Base-by-base conservation (phyloP, 805 yeast species). In the Suhomyces sp. region DNA sequence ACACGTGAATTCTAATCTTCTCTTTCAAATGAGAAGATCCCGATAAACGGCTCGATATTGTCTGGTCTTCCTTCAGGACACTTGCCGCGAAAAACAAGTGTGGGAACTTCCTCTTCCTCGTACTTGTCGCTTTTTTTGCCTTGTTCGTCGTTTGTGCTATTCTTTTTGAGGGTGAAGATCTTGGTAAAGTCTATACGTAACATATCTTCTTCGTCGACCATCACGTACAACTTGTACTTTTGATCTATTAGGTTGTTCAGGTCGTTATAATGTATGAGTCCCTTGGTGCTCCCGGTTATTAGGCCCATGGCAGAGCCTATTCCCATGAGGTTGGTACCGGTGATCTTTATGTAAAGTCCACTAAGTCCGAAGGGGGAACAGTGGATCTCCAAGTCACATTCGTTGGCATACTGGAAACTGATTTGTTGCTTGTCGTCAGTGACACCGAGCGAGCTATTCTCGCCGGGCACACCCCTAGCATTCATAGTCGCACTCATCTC, bases 271-370 rank as follows among this genome's bases (percentile, higher is more conserved):
- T 78, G 81, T 6, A 80, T 68, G 49, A 66, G 66, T 1, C 85
- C 85, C 29, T 69, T 72, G 19, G 82, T 77, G 5, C 75, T 67
- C 6, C 84, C 84, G 0, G 83, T 78, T n/a, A 80, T 71, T 40
- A 81, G 66, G 6, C 83, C 84, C 83, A 80, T 79, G 15, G 84
- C 79, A 8, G 81, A 75, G 3, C 85, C 85, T 6, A 80, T 77
- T 0, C 85, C 85, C 65, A 80, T 77, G 6, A 79, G 68, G 47
- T 78, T 77, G 0, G 81, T 76, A 7, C 78, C 83, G 5, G 67
- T 69, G 13, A 80, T 69, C 53, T 78, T 78, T 40, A 80, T 69
- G 60, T 79, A 80, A 8, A 80, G 60, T 12, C 84, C 84, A 35
- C 80, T 72, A 19, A 80, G 70, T 12, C 85, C 85, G 60, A 80